Percentiles rank a stretch among this genome's conserved stretches.
phyloP scores from a whole-genome alignment of 192 early-diverging fungal species.

The Jimgerdemannia lactiflua region DNA sequence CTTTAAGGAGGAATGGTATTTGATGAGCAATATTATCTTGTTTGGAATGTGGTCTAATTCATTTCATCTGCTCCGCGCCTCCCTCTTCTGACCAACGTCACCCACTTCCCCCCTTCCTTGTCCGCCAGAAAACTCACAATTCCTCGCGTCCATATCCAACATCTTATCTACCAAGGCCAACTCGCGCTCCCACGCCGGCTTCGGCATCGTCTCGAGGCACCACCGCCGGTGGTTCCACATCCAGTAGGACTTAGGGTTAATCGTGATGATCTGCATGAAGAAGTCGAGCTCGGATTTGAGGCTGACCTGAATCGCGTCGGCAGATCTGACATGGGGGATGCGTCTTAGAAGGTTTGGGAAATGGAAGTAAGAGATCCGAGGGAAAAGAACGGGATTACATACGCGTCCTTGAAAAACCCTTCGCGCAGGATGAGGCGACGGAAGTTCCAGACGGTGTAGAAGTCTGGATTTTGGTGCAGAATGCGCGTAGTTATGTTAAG shows the following conservation, averaged over 20 bases:
- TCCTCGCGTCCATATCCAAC: constrained; percentile 85
- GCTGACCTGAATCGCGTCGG: constrained; percentile 19
- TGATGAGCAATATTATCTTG: neutral
- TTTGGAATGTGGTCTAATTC: neutral
- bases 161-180: constrained; percentile 73
- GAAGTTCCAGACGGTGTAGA: constrained; percentile 94
- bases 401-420: constrained; percentile 30
- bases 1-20: constrained; percentile 28
- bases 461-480: constrained; percentile 84
- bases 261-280: constrained; percentile 64
- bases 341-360: constrained; percentile 19
- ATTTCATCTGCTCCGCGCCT: neutral
- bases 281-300: constrained; percentile 72
- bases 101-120: no score
- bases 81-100: no score
- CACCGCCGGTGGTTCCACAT: constrained; percentile 96
- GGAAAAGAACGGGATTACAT: neutral
- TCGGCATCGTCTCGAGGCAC: constrained; percentile 75
- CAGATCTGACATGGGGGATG: constrained; percentile 9
- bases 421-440: constrained; percentile 70
- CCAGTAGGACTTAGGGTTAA: constrained; percentile 96
- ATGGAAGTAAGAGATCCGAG: neutral
- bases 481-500: constrained; percentile 67
- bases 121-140: constrained; percentile 60
- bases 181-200: constrained; percentile 78